These are phyloP conservation scores for Cercospora sesami DNA, from an alignment of 2,329 filamentous ascomycete species.

Conservation along the genomic window DNA sequence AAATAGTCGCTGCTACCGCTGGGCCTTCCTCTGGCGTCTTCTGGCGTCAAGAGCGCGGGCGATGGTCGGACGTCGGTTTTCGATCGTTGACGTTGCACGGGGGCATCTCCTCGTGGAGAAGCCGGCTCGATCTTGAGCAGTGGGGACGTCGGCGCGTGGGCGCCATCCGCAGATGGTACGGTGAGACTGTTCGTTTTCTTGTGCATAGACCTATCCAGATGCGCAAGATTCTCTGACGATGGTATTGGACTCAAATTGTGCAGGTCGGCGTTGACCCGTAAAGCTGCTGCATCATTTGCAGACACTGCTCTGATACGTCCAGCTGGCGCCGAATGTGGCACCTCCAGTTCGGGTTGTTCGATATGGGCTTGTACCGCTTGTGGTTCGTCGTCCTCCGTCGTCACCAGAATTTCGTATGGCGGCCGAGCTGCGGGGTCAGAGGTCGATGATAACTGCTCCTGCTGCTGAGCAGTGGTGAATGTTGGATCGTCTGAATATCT, in stretches of 20 bases:
- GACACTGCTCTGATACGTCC: conserved; percentile 56
- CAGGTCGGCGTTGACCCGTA: conserved; percentile 46
- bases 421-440: conserved; percentile 46
- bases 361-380: conserved; percentile 10
- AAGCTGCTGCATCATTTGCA: conserved; percentile 56
- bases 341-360: conserved; percentile 10
- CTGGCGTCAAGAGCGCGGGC: conserved; percentile 22
- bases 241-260: conserved; percentile 20
- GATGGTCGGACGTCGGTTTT: conserved; percentile 15
- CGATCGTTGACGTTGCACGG: conserved; percentile 17
- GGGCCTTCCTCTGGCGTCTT: conserved; percentile 13
- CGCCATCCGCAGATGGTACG: conserved; percentile 8
- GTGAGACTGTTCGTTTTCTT: conserved; percentile 16
- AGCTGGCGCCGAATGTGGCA: conserved; percentile 29
- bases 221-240: conserved; percentile 21
- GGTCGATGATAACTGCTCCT: conserved; percentile 49
- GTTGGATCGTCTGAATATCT: conserved; percentile 67
- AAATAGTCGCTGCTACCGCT: conserved; percentile 20
- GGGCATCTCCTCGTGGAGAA: conserved; percentile 21
- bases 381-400: conserved; percentile 16
- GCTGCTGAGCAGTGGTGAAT: conserved; percentile 47
- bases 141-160: conserved; percentile 15
- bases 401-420: conserved; percentile 24
- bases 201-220: conserved; percentile 4
- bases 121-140: conserved; percentile 24